Percentiles rank a stretch among this genome's conserved stretches.
Conservation (phyloP, 805 yeast genomes). For the Metschnikowia koreensis region DNA sequence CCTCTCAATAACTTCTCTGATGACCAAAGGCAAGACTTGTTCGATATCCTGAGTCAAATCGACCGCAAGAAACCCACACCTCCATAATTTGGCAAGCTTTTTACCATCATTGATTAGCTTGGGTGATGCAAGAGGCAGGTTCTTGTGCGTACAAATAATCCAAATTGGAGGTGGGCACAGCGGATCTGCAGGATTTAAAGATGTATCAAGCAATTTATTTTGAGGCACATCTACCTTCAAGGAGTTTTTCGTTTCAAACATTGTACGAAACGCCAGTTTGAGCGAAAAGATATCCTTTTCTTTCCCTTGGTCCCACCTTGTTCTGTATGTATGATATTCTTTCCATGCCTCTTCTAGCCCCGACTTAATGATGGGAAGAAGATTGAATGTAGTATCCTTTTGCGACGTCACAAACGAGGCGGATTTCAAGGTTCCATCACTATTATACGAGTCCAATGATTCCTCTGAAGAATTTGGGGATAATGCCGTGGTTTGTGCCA, state of each 20-base stretch:
- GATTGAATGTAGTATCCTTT: slow-evolving; percentile 28
- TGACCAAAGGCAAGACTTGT: slow-evolving; percentile 52
- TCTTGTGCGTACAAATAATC: slow-evolving; percentile 62
- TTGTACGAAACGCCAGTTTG: slow-evolving; percentile 52
- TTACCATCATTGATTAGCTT: slow-evolving; percentile 56
- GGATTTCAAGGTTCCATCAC: slow-evolving; percentile 5
- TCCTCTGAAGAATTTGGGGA: slow-evolving; percentile 6
- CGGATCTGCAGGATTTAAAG: slow-evolving; percentile 35
- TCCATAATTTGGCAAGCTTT: slow-evolving; percentile 58
- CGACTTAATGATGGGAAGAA: slow-evolving; percentile 48
- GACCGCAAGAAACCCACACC: slow-evolving; percentile 61
- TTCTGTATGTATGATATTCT: slow-evolving; percentile 56
- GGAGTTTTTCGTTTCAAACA: slow-evolving; percentile 50
- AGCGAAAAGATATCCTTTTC: slow-evolving; percentile 68
- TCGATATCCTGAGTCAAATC: slow-evolving; percentile 58
- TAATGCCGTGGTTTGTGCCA: slow-evolving; percentile 3
- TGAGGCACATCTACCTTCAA: slow-evolving; percentile 2
- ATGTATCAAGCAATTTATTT: slow-evolving; percentile 22
- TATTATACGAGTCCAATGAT: slow-evolving; percentile 9
- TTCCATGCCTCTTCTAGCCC: slow-evolving; percentile 73
- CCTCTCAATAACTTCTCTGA: slow-evolving; percentile 59
- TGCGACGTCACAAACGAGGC: slow-evolving; percentile 5
- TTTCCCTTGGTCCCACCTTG: slow-evolving; percentile 58
- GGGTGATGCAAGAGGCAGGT: slow-evolving; percentile 60
- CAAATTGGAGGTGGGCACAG: slow-evolving; percentile 60